phyloP scores from a whole-genome alignment of 139 green algal species.

The Micractinium conductrix region DNA sequence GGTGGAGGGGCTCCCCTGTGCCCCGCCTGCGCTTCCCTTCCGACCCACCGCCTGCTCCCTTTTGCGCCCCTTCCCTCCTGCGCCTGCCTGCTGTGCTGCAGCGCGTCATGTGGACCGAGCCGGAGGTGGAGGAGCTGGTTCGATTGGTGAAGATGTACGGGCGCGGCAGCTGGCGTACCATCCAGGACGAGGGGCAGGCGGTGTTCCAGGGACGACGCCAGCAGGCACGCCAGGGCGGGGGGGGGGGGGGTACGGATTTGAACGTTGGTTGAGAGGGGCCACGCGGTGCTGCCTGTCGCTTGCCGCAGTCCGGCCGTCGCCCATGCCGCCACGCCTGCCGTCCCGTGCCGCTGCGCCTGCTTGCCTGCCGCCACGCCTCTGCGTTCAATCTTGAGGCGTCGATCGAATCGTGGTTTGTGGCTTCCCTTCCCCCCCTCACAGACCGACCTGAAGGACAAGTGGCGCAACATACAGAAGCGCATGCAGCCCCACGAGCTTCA shows the following conservation, averaged over 20 bases:
- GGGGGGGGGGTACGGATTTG: too few relatives aligned
- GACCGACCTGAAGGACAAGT: conserved; percentile 29
- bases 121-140: not conserved
- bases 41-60: too few relatives aligned
- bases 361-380: too few relatives aligned
- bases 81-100: not conserved
- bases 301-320: too few relatives aligned
- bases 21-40: not conserved
- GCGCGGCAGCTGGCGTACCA: conserved; percentile 16
- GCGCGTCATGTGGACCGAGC: not conserved
- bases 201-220: not conserved
- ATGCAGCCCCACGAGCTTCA: not conserved
- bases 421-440: not conserved
- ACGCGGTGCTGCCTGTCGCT: too few relatives aligned
- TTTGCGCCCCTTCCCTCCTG: too few relatives aligned
- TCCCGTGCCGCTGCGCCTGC: too few relatives aligned
- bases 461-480: conserved; percentile 17
- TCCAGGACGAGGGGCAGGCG: not conserved
- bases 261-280: too few relatives aligned
- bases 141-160: conserved; percentile 25
- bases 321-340: too few relatives aligned
- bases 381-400: too few relatives aligned
- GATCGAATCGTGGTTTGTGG: too few relatives aligned
- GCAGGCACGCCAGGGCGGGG: too few relatives aligned
- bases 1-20: not conserved